Conservation (phyloP, 2,329 filamentous ascomycete species). For the Verticillium albo-atrum region DNA sequence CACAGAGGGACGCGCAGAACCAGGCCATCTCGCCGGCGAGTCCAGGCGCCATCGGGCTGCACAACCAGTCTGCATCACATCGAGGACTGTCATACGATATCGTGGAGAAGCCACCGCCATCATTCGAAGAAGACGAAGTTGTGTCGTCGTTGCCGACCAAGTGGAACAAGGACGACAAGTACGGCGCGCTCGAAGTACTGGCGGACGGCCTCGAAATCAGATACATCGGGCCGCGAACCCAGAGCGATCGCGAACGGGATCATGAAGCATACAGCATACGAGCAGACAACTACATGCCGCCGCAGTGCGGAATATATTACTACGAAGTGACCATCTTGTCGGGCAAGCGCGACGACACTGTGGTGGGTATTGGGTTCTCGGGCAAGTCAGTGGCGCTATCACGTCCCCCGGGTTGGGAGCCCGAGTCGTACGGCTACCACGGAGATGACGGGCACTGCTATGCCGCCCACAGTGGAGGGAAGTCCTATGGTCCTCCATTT, state of each 20-base stretch:
- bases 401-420: conserved; percentile 62
- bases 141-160: conserved; percentile 69
- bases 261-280: conserved; percentile 80
- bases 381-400: conserved; percentile 47
- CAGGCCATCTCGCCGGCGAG: conserved; percentile 41
- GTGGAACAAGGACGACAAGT: conserved; percentile 80
- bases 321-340: conserved; percentile 64
- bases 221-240: conserved; percentile 42
- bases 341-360: conserved; percentile 51
- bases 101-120: conserved; percentile 64
- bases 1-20: conserved; percentile 42
- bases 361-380: conserved; percentile 60
- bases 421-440: conserved; percentile 65
- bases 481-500: conserved; percentile 53
- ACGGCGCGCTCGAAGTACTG: conserved; percentile 66
- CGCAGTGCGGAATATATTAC: conserved; percentile 91
- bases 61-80: conserved; percentile 56
- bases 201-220: conserved; percentile 70
- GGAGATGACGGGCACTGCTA: conserved; percentile 64
- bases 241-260: conserved; percentile 47
- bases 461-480: conserved; percentile 50
- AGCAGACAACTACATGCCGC: conserved; percentile 80
- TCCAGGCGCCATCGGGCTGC: conserved; percentile 43
- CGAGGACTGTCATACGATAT: conserved; percentile 79
- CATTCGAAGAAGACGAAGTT: conserved; percentile 51